A percentile compares a stretch with the other conserved stretches of the same genome.
Evolutionary conservation across 2,329 filamentous ascomycete species (phyloP).

Genomic region (Aspergillus sp.): DNA sequence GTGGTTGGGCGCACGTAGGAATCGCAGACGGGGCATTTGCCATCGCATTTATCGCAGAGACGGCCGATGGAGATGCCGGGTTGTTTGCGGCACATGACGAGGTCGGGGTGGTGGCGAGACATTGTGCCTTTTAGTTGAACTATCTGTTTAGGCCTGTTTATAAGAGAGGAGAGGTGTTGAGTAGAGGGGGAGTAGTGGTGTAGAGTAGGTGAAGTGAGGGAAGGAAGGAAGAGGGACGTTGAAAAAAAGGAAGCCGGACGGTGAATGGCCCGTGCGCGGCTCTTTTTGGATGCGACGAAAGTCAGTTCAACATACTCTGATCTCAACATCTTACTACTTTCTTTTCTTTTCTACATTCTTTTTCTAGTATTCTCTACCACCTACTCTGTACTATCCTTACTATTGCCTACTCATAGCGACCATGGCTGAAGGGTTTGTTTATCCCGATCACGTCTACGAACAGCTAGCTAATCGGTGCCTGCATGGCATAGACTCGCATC

Average conservation of each 20-base stretch:
- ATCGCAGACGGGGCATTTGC: constrained; percentile 98
- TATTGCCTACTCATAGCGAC: neutral
- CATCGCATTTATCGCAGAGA: constrained; percentile 99
- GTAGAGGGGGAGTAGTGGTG: neutral
- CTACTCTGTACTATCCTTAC: neutral
- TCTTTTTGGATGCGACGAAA: neutral
- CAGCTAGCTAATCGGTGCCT: constrained; percentile 2
- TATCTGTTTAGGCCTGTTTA: too few relatives aligned
- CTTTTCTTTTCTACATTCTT: neutral
- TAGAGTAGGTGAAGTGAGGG: neutral
- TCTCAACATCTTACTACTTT: neutral
- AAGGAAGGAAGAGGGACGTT: constrained; percentile 1
- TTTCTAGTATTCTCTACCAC: neutral
- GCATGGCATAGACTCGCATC: constrained; percentile 44
- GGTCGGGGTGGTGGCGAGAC: constrained; percentile 94
- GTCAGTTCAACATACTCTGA: neutral
- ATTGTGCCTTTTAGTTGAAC: constrained; percentile 27
- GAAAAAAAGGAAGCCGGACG: constrained; percentile 8
- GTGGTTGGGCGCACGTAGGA: constrained; percentile 97
- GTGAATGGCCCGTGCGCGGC: constrained; percentile 25
- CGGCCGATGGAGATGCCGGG: constrained; percentile 95
- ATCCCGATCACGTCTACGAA: neutral
- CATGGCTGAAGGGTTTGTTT: constrained; percentile 21
- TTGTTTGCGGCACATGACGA: constrained; percentile 99
- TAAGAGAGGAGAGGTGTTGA: neutral